phyloP scores from a whole-genome alignment of 371 early-diverging fungal species.

The Mucor ambiguus region DNA sequence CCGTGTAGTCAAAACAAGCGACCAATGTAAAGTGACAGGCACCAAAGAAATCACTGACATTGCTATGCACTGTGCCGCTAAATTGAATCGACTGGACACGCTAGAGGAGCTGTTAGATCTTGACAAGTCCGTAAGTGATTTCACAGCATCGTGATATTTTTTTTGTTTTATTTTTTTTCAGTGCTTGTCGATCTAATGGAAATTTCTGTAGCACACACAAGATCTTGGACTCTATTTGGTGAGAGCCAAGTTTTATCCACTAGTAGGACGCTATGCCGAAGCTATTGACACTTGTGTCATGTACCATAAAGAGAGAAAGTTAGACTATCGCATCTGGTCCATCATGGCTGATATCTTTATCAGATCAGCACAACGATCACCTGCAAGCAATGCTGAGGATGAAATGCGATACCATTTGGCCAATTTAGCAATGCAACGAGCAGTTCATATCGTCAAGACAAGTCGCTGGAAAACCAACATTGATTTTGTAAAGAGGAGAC shows the following conservation, averaged over 20 bases:
- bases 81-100: constrained; percentile 28
- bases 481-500: constrained; percentile 35
- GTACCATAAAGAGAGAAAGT: constrained; percentile 36
- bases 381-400: background rate
- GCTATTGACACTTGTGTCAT: constrained; percentile 34
- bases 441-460: constrained; percentile 38
- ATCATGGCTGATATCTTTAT: constrained; percentile 31
- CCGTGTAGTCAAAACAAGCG: constrained; percentile 28
- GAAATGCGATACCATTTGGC: constrained; percentile 42
- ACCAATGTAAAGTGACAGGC: constrained; percentile 35
- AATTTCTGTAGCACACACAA: constrained; percentile 23
- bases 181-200: background rate
- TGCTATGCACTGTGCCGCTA: constrained; percentile 43
- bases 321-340: constrained; percentile 44
- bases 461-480: constrained; percentile 36
- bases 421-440: constrained; percentile 34
- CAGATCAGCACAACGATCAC: constrained; percentile 3
- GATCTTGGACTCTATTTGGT: constrained; percentile 39
- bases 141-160: background rate
- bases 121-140: constrained; percentile 30
- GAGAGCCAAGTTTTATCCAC: constrained; percentile 36
- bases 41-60: constrained; percentile 47
- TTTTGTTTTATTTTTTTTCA: too few species aligned
- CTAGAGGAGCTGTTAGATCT: constrained; percentile 32
- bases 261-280: constrained; percentile 36